Base-by-base conservation (phyloP, 2,329 filamentous ascomycete genomes). In the Colletotrichum karsti region DNA sequence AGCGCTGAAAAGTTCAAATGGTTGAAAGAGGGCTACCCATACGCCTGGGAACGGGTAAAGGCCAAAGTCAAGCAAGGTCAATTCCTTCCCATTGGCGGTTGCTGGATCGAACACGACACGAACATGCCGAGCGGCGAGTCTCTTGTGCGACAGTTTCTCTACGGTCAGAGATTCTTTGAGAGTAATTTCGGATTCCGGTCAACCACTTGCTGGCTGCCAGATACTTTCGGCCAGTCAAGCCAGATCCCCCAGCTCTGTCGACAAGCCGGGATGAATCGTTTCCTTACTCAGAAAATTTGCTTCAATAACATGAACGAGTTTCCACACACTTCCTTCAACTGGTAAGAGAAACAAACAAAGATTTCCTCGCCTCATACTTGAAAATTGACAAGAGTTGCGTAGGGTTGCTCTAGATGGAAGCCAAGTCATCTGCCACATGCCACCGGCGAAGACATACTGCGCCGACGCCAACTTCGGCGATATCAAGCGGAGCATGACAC, bases 301-400 rank as follows among this genome's bases (percentile, higher is more conserved):
- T 92, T 90, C 89, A 92, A 92, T 78, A 92, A 91, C 74, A 91
- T 92, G 81, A 92, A 92, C 77, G 91, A 88, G 73, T 92, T 92
- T 77, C 90, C 90, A 0, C 90, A 92, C 69, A 92, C 90, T 0
- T 92, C 89, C 0, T 92, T 92, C 80, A 90, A 90, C 72, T 92
- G 90, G 90, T 72, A 51, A 5, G 55, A 5, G 5, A 20, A 9
- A 20, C 5, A 2, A 3, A 22, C 10, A 18, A 18, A 22, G 28
- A 15, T 50, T 13, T 6, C 30, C 12, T 46, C 12, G 39, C 39
- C 18, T 42, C 7, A 5, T 5, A 20, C 7, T 12, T 12, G 6
- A 5, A n/a, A n/a, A 20, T 22, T 50, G 24, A 50, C 15, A 26
- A 41, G 35, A 57, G 7, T 15, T 4, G 4, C 3, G 6, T 4